These are phyloP conservation scores for Candida albicans DNA, from an alignment of 1,139 yeast species.

Conservation along the genomic window DNA sequence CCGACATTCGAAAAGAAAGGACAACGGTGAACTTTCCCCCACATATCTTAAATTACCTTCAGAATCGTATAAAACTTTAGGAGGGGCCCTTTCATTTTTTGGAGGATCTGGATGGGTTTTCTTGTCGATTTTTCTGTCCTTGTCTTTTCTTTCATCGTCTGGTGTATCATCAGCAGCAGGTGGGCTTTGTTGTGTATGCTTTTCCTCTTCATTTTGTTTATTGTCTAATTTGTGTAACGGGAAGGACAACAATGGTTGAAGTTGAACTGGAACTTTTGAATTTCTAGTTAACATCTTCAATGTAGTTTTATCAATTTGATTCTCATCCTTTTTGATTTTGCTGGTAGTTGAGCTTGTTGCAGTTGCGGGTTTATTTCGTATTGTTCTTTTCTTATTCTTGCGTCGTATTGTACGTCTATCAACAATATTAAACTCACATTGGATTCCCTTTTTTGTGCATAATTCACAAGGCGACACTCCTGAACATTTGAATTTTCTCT, in stretches of 20 bases:
- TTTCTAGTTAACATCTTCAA: slow-evolving; percentile 10
- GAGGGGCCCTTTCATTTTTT: slow-evolving; percentile 5
- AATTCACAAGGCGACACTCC: slow-evolving; percentile 30
- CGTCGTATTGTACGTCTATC: slow-evolving; percentile 20
- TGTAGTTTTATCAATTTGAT: slow-evolving; percentile 11
- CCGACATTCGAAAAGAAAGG: slow-evolving; percentile 24
- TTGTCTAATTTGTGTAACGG: slow-evolving; percentile 14
- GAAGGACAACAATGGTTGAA: slow-evolving; percentile 14
- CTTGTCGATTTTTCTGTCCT: not conserved
- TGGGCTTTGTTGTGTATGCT: not conserved
- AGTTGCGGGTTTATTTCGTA: not conserved
- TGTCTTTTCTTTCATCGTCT: no score
- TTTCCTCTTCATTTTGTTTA: not conserved
- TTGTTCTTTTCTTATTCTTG: slow-evolving; percentile 13
- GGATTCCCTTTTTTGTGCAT: slow-evolving; percentile 25
- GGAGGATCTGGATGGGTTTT: not conserved
- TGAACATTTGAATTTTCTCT: slow-evolving; percentile 35
- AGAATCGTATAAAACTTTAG: slow-evolving; percentile 12
- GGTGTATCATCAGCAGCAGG: not conserved
- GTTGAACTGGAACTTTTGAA: slow-evolving; percentile 10
- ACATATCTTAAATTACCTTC: slow-evolving; percentile 22
- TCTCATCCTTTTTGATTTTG: slow-evolving; percentile 5
- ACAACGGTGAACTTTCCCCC: slow-evolving; percentile 27
- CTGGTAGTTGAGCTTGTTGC: not conserved
- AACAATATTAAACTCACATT: slow-evolving; percentile 26